These are phyloP conservation scores for Ballota nigra DNA, from an alignment of 257 asterid species.

Conservation along the genomic window DNA sequence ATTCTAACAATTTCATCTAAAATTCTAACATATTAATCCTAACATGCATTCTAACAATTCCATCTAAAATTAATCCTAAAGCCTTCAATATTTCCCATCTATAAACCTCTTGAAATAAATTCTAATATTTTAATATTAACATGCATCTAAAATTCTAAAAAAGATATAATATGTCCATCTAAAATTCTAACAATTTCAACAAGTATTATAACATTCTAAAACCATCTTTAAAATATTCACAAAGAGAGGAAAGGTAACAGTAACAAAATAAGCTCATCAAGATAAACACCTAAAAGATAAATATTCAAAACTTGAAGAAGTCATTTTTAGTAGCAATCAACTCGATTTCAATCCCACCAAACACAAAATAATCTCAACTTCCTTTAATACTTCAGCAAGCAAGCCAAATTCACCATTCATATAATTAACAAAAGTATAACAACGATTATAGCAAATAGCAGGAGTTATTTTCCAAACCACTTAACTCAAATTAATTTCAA, in stretches of 20 bases:
- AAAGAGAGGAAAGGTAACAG: not conserved
- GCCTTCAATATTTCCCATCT: too few species aligned
- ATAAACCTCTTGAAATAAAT: too few species aligned
- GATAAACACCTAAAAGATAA: not conserved
- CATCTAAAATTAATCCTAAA: too few species aligned
- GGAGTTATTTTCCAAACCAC: not conserved
- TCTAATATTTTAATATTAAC: too few species aligned
- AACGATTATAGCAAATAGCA: not conserved
- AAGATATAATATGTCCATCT: too few species aligned
- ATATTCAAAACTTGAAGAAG: not conserved
- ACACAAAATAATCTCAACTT: not conserved
- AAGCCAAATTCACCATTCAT: constrained; percentile 1
- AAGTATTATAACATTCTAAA: not conserved
- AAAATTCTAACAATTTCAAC: too few species aligned
- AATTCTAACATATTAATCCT: too few species aligned
- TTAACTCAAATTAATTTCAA: not conserved
- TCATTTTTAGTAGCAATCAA: not conserved
- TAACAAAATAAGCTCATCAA: constrained; percentile 3
- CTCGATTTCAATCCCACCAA: not conserved
- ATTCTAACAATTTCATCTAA: too few species aligned
- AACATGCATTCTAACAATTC: too few species aligned
- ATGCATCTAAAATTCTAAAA: too few species aligned
- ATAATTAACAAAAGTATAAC: not conserved
- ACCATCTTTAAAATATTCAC: not conserved
- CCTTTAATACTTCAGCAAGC: not conserved